phyloP scores from a whole-genome alignment of 352 stramenopile species.

The Phytopythium chamaehyphon region DNA sequence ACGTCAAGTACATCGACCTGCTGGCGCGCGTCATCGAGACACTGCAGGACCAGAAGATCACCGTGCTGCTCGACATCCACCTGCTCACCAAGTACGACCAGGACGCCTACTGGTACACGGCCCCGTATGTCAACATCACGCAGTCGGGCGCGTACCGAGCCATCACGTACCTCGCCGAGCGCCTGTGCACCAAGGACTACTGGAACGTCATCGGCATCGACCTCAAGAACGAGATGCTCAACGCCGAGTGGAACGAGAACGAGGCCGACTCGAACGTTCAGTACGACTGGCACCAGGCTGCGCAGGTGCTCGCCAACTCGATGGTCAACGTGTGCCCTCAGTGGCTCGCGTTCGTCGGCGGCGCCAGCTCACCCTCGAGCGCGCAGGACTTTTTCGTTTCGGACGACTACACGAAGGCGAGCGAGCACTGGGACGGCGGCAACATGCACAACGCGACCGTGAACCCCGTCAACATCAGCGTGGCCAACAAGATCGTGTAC shows the following conservation, averaged over 20 bases:
- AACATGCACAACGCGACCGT: conserved; percentile 58
- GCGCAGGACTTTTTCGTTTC: conserved; percentile 32
- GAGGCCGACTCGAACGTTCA: conserved; percentile 15
- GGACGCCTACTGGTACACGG: conserved; percentile 67
- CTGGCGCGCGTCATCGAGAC: conserved; percentile 50
- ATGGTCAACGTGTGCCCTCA: conserved; percentile 47
- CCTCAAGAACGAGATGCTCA: conserved; percentile 57
- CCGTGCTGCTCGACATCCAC: conserved; percentile 60
- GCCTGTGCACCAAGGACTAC: conserved; percentile 45
- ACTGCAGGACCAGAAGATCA: conserved; percentile 44
- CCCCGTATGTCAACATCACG: conserved; percentile 39
- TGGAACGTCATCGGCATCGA: conserved; percentile 72
- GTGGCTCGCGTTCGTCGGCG: conserved; percentile 62
- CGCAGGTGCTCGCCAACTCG: conserved; percentile 31
- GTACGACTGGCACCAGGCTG: conserved; percentile 40
- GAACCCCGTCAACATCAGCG: conserved; percentile 34
- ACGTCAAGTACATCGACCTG: conserved; percentile 54
- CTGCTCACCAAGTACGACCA: conserved; percentile 40
- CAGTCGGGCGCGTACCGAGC: conserved; percentile 43
- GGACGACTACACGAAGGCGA: conserved; percentile 34
- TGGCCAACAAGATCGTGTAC: conserved; percentile 61
- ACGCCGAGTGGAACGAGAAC: conserved; percentile 29
- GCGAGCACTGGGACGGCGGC: conserved; percentile 54
- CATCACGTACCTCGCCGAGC: conserved; percentile 35
- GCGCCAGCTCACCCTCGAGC: conserved; percentile 38